Conservation (phyloP, 23 red algal genomes). For the Pyropia haitanensis region DNA sequence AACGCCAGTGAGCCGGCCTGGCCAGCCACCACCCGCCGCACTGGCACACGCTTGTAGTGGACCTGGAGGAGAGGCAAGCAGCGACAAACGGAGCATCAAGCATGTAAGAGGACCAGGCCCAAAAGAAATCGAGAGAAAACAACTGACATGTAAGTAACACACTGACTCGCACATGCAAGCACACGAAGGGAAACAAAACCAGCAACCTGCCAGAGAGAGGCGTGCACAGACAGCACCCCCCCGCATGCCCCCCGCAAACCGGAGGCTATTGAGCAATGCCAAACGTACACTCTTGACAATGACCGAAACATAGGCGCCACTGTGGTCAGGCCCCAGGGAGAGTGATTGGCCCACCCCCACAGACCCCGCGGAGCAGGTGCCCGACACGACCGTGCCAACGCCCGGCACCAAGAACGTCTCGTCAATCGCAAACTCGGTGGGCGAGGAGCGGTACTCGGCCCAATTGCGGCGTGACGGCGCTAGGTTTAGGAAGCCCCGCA, state of each 20-base stretch:
- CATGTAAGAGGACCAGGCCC: too few relatives aligned
- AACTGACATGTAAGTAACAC: too few relatives aligned
- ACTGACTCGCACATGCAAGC: too few relatives aligned
- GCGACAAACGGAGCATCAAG: too few relatives aligned
- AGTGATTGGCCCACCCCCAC: conserved; percentile 61
- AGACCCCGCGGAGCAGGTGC: conserved; percentile 51
- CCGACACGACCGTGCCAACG: conserved; percentile 95
- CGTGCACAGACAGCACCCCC: too few relatives aligned
- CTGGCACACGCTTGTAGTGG: conserved; percentile 90
- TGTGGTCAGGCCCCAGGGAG: conserved; percentile 82
- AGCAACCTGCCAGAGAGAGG: too few relatives aligned
- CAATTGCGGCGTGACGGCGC: conserved; percentile 78
- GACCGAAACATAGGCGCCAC: conserved; percentile 69
- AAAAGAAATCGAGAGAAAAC: too few relatives aligned
- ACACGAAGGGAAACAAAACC: too few relatives aligned
- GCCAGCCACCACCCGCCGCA: conserved; percentile 81
- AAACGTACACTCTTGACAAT: conserved; percentile 61
- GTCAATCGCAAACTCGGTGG: conserved; percentile 90
- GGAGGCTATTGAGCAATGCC: too few relatives aligned
- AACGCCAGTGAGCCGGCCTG: conserved; percentile 90
- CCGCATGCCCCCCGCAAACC: too few relatives aligned
- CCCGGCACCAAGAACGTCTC: conserved; percentile 87
- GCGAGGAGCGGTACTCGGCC: conserved; percentile 52
- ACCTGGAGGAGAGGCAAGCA: too few relatives aligned
- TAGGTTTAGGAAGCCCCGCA: conserved; percentile 86